Percentiles rank a stretch among this genome's conserved stretches.
These are phyloP conservation scores for Mycena filopes DNA, from an alignment of 768 basidiomycete species.

Conservation along the genomic window DNA sequence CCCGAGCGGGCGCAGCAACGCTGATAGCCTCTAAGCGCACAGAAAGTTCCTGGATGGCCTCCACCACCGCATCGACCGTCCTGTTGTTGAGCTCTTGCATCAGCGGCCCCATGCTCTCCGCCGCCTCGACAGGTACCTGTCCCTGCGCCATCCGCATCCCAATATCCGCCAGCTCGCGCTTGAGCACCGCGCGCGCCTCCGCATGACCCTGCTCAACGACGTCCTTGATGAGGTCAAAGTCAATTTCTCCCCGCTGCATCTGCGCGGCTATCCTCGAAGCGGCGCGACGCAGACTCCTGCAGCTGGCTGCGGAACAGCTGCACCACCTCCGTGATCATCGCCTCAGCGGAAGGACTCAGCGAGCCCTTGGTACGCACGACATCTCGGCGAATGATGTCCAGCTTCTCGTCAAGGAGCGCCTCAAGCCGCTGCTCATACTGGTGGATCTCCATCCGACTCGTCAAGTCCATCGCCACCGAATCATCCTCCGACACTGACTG, in stretches of 20 bases:
- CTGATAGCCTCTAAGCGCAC: conserved; percentile 66
- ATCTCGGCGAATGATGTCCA: conserved; percentile 60
- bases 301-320: conserved; percentile 75
- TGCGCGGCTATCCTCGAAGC: conserved; percentile 69
- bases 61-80: conserved; percentile 69
- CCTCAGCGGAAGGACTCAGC: conserved; percentile 62
- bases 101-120: conserved; percentile 50
- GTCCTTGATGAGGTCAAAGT: conserved; percentile 80
- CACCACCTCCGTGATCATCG: conserved; percentile 73
- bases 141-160: conserved; percentile 52
- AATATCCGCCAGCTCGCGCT: conserved; percentile 67
- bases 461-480: conserved; percentile 61
- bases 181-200: conserved; percentile 66
- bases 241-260: conserved; percentile 82
- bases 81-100: conserved; percentile 70
- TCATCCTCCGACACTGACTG: conserved; percentile 53
- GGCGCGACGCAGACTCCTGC: conserved; percentile 66
- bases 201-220: conserved; percentile 75
- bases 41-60: conserved; percentile 66
- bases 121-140: conserved; percentile 35
- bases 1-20: conserved; percentile 57
- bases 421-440: conserved; percentile 71
- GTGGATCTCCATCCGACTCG: conserved; percentile 67
- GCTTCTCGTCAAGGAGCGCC: conserved; percentile 75
- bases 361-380: conserved; percentile 36